Evolutionary conservation across 1,139 yeast genomes (phyloP), one percentile per base, ranked within the genome.

Genomic region (Hansenula sp.): DNA sequence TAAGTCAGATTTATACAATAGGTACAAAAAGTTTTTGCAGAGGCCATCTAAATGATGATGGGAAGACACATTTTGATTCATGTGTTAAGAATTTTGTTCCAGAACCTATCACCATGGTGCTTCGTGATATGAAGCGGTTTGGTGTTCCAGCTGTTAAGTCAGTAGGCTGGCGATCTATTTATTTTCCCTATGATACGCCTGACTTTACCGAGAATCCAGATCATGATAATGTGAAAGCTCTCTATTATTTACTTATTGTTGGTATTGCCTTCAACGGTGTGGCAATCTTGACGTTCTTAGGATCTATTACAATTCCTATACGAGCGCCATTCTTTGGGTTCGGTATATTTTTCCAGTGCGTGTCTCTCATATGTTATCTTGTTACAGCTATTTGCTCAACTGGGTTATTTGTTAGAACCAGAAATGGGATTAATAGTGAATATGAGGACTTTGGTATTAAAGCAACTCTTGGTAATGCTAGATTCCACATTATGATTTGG

Each of bases 21-120:
- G 37, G 37, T 9, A 16, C 37, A 3, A 8, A 35, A 18, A 25
- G 37, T 35, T 35, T 9, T 25, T 35, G 37, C 30, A 35, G 37
- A 16, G 30, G 37, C 5, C 31, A n/a, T 28, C 5, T 28, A 11
- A 12, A 11, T 11, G 15, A 28, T 28, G 31, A 28, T 28, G 31
- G 31, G 13, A 28, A 12, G 6, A 5, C 13, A 5, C 13, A 11
- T 11, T 11, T n/a, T 35, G 30, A 25, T 15, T 33, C 36, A 6
- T 33, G 36, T 21, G 18, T 7, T 3, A 21, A 8, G n/a, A 7
- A n/a, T 4, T 33, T 33, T 11, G n/a, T 24, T 5, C 36, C 36
- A n/a, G 36, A 33, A 7, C 19, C 19, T 6, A 21, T 7, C 12
- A 7, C n/a, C 7, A 33, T 33, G 28, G 13, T 33, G 4, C 13